Base-by-base conservation (phyloP, 805 yeast genomes). In the Kazachstania africana region DNA sequence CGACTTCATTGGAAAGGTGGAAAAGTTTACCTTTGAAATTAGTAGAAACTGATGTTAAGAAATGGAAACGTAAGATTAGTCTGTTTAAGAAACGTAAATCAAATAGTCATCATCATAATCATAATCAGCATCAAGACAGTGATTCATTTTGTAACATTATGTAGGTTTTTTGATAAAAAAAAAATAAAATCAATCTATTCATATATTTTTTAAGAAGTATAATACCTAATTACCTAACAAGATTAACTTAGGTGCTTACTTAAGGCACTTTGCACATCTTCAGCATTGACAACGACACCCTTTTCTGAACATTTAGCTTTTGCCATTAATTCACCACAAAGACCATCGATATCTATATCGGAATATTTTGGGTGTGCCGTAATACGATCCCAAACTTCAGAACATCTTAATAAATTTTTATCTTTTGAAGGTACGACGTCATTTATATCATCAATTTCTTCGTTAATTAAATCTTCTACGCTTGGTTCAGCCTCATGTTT, bases 261-360 rank as follows among this genome's bases (percentile, higher is more conserved):
- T 27, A 52, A 40, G 13, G 69, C 72, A 24, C 63, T 60, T 42
- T 80, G 78, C 18, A 91, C 88, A 50, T 88, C 96, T 23, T 66
- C 60, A 35, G 79, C 78, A 38, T 81, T 76, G 19, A 91, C 73
- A 19, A 91, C 94, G 20, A 80, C 96, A 12, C 98, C 98, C 34
- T 67, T 19, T 12, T 24, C 16, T 10, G 88, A 75, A 60, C 95
- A 85, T 57, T 80, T 82, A 8, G 95, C 95, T 65, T 84, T 85
- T 25, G 73, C 57, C 53, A 85, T 78, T 52, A 87, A 65, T 59
- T 87, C 95, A 24, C 58, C 50, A 64, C 96, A 87, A 52, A 87
- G 66, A 2, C 91, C 85, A 49, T 85, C 95, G 39, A 87, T 83
- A 53, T 87, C 95, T 31, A 85, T 66, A 32, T 83, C 94, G 5